Evolutionary conservation across 805 yeast genomes (phyloP).

Genomic region (Metschnikowia rubicola): DNA sequence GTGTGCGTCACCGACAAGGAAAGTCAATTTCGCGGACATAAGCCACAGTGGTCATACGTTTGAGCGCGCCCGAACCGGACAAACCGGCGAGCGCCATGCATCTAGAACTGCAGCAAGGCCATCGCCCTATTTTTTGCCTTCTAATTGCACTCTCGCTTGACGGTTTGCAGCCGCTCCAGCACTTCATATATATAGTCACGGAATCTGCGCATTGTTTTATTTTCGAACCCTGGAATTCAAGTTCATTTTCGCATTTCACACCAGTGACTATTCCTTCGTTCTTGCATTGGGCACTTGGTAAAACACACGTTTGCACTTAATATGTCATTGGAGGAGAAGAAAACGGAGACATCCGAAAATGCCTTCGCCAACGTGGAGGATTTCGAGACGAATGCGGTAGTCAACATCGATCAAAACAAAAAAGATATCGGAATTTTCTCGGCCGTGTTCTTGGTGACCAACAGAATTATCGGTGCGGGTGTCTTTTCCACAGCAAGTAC

Average conservation of each 20-base stretch:
- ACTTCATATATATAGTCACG: slow-evolving; percentile 1
- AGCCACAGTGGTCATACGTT: slow-evolving; percentile 5
- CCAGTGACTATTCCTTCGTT: too few species aligned
- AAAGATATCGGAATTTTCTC: slow-evolving; percentile 45
- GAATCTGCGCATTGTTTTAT: too few species aligned
- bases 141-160: background rate
- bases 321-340: slow-evolving; percentile 12
- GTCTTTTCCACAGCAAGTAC: slow-evolving; percentile 21
- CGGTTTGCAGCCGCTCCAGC: slow-evolving; percentile 9
- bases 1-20: background rate
- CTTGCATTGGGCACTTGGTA: too few species aligned
- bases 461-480: slow-evolving; percentile 23
- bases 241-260: too few species aligned
- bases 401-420: slow-evolving; percentile 40
- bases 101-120: slow-evolving; percentile 2
- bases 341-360: slow-evolving; percentile 7
- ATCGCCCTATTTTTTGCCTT: background rate
- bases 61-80: background rate
- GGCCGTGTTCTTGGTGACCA: slow-evolving; percentile 25
- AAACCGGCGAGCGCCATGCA: background rate
- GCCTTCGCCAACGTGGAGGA: slow-evolving; percentile 10
- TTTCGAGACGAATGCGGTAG: slow-evolving; percentile 20
- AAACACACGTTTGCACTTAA: background rate
- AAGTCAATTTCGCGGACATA: slow-evolving; percentile 1
- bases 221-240: too few species aligned